Conservation (phyloP, 2,329 filamentous ascomycete genomes). For the Colletotrichum sublineola region DNA sequence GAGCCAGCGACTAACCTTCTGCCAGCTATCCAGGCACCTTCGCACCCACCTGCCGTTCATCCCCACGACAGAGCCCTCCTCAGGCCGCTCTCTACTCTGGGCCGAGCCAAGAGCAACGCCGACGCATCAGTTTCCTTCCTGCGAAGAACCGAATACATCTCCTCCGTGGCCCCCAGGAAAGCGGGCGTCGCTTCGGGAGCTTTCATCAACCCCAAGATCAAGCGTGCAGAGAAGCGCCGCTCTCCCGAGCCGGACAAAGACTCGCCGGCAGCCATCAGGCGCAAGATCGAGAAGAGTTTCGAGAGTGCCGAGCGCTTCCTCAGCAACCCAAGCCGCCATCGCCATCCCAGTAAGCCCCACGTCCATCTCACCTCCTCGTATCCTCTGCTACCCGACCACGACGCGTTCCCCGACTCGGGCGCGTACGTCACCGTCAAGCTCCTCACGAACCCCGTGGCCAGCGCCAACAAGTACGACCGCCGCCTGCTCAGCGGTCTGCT, state of each 20-base stretch:
- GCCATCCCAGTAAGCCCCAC: slow-evolving; percentile 65
- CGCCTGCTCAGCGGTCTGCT: slow-evolving; percentile 74
- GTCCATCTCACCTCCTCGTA: slow-evolving; percentile 68
- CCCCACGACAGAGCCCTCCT: slow-evolving; percentile 88
- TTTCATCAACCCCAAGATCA: slow-evolving; percentile 50
- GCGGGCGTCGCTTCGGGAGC: slow-evolving; percentile 59
- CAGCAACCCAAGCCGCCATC: slow-evolving; percentile 66
- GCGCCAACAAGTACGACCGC: slow-evolving; percentile 66
- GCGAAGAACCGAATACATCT: slow-evolving; percentile 95
- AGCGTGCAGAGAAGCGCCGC: slow-evolving; percentile 57
- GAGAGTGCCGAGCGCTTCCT: slow-evolving; percentile 66
- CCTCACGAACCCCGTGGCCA: slow-evolving; percentile 72
- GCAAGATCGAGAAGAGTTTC: slow-evolving; percentile 75
- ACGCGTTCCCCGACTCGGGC: slow-evolving; percentile 77
- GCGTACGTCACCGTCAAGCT: slow-evolving; percentile 80
- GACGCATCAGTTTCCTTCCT: slow-evolving; percentile 91
- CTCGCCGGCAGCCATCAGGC: slow-evolving; percentile 75
- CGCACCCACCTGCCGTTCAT: slow-evolving; percentile 79
- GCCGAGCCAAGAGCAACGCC: slow-evolving; percentile 79
- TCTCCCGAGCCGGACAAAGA: slow-evolving; percentile 72
- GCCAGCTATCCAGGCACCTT: slow-evolving; percentile 84
- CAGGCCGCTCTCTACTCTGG: slow-evolving; percentile 84
- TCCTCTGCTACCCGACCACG: slow-evolving; percentile 74
- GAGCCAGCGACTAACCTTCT: slow-evolving; percentile 37
- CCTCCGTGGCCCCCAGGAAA: slow-evolving; percentile 69